These are phyloP conservation scores for Psilocybe sp. DNA, from an alignment of 768 basidiomycete species.

Conservation along the genomic window DNA sequence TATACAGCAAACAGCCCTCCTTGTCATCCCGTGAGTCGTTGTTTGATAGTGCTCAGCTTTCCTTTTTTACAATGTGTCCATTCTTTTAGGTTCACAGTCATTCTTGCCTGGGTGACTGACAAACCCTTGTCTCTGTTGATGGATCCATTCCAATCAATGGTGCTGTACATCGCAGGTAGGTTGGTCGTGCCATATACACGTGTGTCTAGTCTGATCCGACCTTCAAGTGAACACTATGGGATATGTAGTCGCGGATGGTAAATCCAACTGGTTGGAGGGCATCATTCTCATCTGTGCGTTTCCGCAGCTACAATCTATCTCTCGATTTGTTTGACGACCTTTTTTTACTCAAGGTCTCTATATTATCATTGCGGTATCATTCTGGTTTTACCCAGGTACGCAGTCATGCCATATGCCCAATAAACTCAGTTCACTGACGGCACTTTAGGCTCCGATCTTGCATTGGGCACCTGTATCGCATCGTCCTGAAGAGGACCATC, in stretches of 20 bases:
- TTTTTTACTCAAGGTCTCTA: slow-evolving; percentile 49
- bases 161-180: slow-evolving; percentile 48
- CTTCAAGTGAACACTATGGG: slow-evolving; percentile 73
- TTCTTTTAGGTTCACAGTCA: slow-evolving; percentile 59
- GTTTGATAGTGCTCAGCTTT: not conserved
- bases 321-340: not conserved
- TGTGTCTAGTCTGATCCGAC: not conserved
- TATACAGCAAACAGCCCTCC: slow-evolving; percentile 58
- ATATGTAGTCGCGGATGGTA: slow-evolving; percentile 82
- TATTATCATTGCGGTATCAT: slow-evolving; percentile 67
- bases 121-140: slow-evolving; percentile 82
- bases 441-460: too few relatives aligned
- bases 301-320: not conserved
- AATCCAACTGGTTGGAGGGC: slow-evolving; percentile 91
- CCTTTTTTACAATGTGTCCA: not conserved
- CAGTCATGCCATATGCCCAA: not conserved
- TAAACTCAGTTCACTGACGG: not conserved
- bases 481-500: too few relatives aligned
- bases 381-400: slow-evolving; percentile 66
- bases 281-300: slow-evolving; percentile 66
- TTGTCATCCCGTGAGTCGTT: slow-evolving; percentile 70
- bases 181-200: not conserved
- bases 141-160: slow-evolving; percentile 79
- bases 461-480: too few relatives aligned
- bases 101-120: slow-evolving; percentile 75